Base-by-base conservation (phyloP, 345 rosid species). In the Mercurialis annua region DNA sequence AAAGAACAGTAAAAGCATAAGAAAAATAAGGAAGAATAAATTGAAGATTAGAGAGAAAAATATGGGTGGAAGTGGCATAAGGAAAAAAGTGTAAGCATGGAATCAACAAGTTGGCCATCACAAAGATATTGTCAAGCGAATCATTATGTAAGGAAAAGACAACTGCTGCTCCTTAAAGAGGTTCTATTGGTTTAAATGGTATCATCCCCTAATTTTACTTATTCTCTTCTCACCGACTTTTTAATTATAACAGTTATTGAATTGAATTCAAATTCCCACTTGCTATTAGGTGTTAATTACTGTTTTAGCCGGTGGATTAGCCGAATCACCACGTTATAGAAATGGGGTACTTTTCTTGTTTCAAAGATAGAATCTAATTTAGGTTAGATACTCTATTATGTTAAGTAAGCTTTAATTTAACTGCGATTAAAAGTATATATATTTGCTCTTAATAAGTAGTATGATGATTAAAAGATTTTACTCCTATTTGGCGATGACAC, bases 191-290 rank as follows among this genome's bases (percentile, higher is more conserved):
- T 36, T 17, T 59, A 23, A 47, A 24, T 26, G 43, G 36, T 31
- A 49, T 23, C 26, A 15, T n/a, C 12, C 44, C 8, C 44, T 40
- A 40, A 40, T 7, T 2, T 40, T 34, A 34, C 4, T 7, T 7
- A 40, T 40, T 2, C 2, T 7, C 8, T 9, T 36, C 9, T 9
- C 40, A 36, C 40, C 9, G 5, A 3, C 4, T 36, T 9, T 36
- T 9, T 7, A 55, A 23, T 47, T 58, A 73, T 59, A 38, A 29
- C 58, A 52, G 70, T 52, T 60, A 44, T 17, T 46, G 61, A 61
- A 52, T 52, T 0, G 16, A 23, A n/a, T n/a, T n/a, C n/a, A n/a
- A n/a, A n/a, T n/a, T n/a, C 65, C 83, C 80, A 73, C 83, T 70
- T 69, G 76, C 62, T 36, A 40, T 40, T 40, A 51, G 73, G 60